These are phyloP conservation scores for Candida morakotiae DNA, from an alignment of 805 yeast genomes.

Conservation along the genomic window DNA sequence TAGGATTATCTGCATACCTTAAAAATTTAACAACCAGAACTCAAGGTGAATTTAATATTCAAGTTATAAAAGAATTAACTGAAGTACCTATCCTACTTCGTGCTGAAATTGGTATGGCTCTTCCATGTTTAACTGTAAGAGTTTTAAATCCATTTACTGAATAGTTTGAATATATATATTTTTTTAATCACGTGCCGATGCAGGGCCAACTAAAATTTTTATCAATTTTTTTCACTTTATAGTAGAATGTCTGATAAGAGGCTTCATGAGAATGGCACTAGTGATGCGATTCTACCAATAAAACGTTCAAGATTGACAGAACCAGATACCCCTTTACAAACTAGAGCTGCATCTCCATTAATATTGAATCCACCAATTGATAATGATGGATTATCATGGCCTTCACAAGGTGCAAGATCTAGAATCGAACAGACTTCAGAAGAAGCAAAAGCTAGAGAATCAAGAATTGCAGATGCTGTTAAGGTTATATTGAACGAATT, in stretches of 20 bases:
- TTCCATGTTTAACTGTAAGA: constrained; percentile 91
- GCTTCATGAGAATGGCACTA: constrained; percentile 17
- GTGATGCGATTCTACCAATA: constrained; percentile 15
- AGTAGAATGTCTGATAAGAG: constrained; percentile 10
- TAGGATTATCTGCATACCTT: constrained; percentile 53
- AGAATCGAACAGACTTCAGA: constrained; percentile 68
- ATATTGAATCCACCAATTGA: constrained; percentile 84
- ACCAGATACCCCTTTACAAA: constrained; percentile 55
- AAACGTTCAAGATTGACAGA: constrained; percentile 17
- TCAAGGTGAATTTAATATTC: constrained; percentile 62
- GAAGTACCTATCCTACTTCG: constrained; percentile 82
- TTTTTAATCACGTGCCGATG: neutral
- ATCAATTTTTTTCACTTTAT: neutral
- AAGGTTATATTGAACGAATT: constrained; percentile 70
- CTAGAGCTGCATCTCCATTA: constrained; percentile 79
- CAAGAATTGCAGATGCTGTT: constrained; percentile 82
- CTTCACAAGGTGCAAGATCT: constrained; percentile 75
- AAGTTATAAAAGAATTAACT: constrained; percentile 73
- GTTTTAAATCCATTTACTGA: constrained; percentile 78
- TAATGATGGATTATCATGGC: constrained; percentile 92
- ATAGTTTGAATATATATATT: neutral
- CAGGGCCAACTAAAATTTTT: constrained; percentile 1
- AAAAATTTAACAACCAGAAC: constrained; percentile 52
- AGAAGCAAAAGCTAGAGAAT: constrained; percentile 62
- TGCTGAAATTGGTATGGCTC: constrained; percentile 92